phyloP scores from a whole-genome alignment of 108 stramenopile genomes.

The Mediolabrus comicus region DNA sequence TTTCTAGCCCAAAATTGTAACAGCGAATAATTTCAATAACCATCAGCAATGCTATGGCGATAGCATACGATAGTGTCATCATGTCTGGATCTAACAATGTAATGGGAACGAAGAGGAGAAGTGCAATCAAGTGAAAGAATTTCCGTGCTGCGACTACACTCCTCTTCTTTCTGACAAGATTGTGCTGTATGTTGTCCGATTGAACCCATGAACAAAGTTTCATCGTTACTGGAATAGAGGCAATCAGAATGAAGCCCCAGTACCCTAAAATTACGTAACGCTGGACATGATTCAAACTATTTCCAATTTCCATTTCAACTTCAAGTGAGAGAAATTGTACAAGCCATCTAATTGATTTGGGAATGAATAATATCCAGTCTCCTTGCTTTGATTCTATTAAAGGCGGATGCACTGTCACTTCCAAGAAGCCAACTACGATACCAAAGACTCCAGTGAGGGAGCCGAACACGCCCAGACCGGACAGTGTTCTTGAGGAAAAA shows the following conservation, averaged over 20 bases:
- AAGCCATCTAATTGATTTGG: not conserved
- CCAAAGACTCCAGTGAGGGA: not conserved
- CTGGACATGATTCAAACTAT: not conserved
- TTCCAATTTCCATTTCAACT: not conserved
- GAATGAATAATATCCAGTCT: not conserved
- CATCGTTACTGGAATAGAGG: not conserved
- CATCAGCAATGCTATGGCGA: conserved; percentile 61
- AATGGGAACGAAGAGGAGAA: conserved; percentile 68
- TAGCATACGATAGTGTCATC: conserved; percentile 74
- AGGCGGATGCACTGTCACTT: not conserved
- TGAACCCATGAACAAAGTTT: not conserved
- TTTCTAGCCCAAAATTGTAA: conserved; percentile 5
- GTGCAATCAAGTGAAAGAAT: conserved; percentile 81
- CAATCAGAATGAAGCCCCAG: not conserved
- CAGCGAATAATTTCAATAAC: conserved; percentile 64
- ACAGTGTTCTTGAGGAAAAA: not conserved
- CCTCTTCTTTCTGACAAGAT: not conserved
- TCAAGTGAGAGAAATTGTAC: not conserved
- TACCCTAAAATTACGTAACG: not conserved
- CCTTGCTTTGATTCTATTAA: not conserved
- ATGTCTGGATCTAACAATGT: conserved; percentile 60
- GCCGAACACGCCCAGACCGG: not conserved
- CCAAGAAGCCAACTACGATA: not conserved
- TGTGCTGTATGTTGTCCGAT: not conserved
- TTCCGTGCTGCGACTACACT: conserved; percentile 64